Evolutionary conservation across 768 basidiomycete species (phyloP).

Genomic region (Boletellus ananas): DNA sequence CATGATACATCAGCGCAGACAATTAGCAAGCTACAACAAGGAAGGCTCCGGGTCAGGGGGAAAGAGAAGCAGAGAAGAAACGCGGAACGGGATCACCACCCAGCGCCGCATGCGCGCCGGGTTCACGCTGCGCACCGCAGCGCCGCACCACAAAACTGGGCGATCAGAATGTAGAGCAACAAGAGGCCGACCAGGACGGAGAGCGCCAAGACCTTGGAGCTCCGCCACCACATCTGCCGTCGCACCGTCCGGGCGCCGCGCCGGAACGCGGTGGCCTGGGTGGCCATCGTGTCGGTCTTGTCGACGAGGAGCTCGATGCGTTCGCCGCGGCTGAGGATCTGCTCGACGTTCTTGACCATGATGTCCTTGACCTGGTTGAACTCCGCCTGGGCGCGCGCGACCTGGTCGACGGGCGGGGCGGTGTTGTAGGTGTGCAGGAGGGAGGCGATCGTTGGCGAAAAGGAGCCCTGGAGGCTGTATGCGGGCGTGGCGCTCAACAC

Average conservation of each 20-base stretch:
- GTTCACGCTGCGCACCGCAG: constrained; percentile 52
- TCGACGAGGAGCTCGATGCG: constrained; percentile 94
- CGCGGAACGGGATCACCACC: no score
- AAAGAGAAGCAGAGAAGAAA: no score
- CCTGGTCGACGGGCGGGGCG: constrained; percentile 81
- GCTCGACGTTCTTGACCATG: constrained; percentile 98
- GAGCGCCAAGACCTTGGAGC: constrained; percentile 64
- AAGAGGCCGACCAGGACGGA: constrained; percentile 68
- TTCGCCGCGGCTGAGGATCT: constrained; percentile 91
- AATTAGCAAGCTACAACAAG: constrained; percentile 9
- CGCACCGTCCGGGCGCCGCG: constrained; percentile 81
- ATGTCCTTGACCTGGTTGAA: constrained; percentile 90
- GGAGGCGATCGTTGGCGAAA: constrained; percentile 64
- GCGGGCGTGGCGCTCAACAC: constrained; percentile 46
- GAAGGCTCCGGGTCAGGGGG: background rate
- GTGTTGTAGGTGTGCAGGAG: constrained; percentile 90
- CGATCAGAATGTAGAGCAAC: constrained; percentile 76
- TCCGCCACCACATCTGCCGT: constrained; percentile 89
- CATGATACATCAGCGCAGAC: constrained; percentile 11
- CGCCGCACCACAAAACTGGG: constrained; percentile 85
- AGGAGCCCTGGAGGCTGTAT: constrained; percentile 67
- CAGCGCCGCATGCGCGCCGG: no score
- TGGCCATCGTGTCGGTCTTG: constrained; percentile 94
- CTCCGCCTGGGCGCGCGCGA: constrained; percentile 86
- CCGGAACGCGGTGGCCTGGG: constrained; percentile 90